Evolutionary conservation across 495 filamentous ascomycete species (phyloP), one percentile per base, ranked within the genome.

Genomic region (Achaetomiella virescens): DNA sequence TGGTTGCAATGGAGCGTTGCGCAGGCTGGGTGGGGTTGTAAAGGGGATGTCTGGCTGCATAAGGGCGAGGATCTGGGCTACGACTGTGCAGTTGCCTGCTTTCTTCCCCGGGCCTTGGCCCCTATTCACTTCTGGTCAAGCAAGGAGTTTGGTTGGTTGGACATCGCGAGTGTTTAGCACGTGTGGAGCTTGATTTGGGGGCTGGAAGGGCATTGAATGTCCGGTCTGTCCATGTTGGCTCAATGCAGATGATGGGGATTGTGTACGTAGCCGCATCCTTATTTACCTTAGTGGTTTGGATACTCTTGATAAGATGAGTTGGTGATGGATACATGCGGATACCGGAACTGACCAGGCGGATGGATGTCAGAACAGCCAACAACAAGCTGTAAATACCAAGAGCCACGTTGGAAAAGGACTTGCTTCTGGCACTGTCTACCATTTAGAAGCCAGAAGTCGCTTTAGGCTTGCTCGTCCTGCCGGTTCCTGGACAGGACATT

Each of bases 141-240:
- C 56, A 58, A 43, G 56, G 56, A 38, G 56, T 58, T 58, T n/a
- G 9, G 56, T 46, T 12, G 29, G 47, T 7, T 29, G 20, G n/a
- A 21, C 21, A 18, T 41, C 6, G 38, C 38, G 38, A 8, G 38
- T 18, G n/a, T n/a, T n/a, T 18, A 18, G 36, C 15, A 17, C 6
- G 7, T 41, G 11, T 17, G 38, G 38, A 17, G 38, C 8, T 7
- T 15, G n/a, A 41, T 41, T 6, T 41, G n/a, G 15, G 14, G n/a
- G 38, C 11, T 41, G n/a, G n/a, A 1, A 41, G 14, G 38, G 38
- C 14, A 14, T 12, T 11, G 36, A 3, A 38, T n/a, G 12, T 38
- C 3, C 15, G 14, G 36, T 3, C 36, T 15, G 10, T 38, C 36
- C 3, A n/a, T 15, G 36, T 38, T 38, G 36, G 10, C 14, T 38